These are phyloP conservation scores for Atkinsonella hypoxylon DNA, from an alignment of 2,329 filamentous ascomycete species.

Conservation along the genomic window DNA sequence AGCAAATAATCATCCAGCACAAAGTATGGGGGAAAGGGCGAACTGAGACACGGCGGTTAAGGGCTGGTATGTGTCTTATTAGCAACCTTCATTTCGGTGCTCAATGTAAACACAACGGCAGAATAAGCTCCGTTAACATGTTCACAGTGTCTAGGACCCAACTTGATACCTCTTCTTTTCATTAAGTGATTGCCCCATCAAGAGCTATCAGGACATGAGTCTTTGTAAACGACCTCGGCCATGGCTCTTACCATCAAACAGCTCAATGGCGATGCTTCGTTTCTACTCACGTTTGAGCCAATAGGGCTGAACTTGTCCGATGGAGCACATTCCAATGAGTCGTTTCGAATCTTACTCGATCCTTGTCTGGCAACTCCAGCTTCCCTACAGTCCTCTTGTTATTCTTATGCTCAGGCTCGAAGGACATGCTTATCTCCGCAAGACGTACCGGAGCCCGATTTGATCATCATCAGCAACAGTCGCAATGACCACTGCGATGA, in stretches of 20 bases:
- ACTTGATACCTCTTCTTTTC: background rate
- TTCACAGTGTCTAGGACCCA: background rate
- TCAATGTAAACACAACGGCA: background rate
- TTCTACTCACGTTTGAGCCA: constrained; percentile 51
- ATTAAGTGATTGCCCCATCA: background rate
- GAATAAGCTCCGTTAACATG: background rate
- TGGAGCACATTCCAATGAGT: constrained; percentile 17
- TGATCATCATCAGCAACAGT: constrained; percentile 34
- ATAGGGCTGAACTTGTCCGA: constrained; percentile 18
- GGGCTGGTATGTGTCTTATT: background rate
- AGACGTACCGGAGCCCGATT: constrained; percentile 30
- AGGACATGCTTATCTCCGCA: constrained; percentile 39
- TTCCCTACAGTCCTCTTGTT: constrained; percentile 49
- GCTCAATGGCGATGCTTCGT: constrained; percentile 52
- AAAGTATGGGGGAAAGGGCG: background rate
- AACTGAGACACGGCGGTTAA: background rate
- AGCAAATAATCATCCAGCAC: background rate
- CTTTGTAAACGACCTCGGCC: constrained; percentile 1
- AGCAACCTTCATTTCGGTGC: background rate
- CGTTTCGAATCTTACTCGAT: constrained; percentile 59
- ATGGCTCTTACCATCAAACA: constrained; percentile 55
- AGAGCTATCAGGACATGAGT: background rate
- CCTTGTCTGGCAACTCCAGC: constrained; percentile 56
- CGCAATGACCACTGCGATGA: constrained; percentile 59
- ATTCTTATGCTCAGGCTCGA: constrained; percentile 42